Evolutionary conservation across 305 asterid species (phyloP), one percentile per base, ranked within the genome.

Genomic region (Ilex paraguariensis): DNA sequence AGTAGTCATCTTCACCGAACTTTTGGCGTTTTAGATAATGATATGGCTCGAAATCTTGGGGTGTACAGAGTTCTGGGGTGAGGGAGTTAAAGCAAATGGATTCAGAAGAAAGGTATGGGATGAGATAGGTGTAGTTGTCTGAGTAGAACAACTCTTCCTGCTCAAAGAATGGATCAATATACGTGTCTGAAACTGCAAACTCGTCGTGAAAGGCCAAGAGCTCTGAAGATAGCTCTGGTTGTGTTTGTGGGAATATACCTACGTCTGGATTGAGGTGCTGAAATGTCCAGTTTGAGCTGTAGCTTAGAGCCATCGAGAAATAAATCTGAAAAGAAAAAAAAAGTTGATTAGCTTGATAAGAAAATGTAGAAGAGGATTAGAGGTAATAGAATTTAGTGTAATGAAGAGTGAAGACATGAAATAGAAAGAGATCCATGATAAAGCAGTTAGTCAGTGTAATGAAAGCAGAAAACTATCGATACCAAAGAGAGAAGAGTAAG

Each of bases 1-100:
- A 54, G 52, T 62, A 9, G 14, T 56, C 51, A 0, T 68, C 63
- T 28, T 76, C 72, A 21, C 57, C 72, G 3, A 17, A 31, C 71
- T 73, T 75, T 13, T 76, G 84, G 61, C 77, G 81, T 60, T 81
- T 81, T 52, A n/a, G 16, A 79, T 0, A 54, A 7, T 57, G 39
- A 56, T 10, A 55, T 2, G 53, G 62, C 59, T 79, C 76, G 6
- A 31, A 44, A 15, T 78, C 77, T 56, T 67, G 73, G 54, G 45
- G 69, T 2, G 40, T 59, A 46, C 57, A 63, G 7, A 66, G 67
- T 12, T 77, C 72, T 2, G 75, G 54, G 0, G 54, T 50, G 28
- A 21, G 28, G 28, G 54, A 50, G 66, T n/a, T 12, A 12, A 28
- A 21, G 13, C 32, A 66, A 56, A 45, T 21, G 53, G 28, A 21